phyloP scores from a whole-genome alignment of 1,284 basidiomycete species.

The Apiotrichum akiyoshidainum region DNA sequence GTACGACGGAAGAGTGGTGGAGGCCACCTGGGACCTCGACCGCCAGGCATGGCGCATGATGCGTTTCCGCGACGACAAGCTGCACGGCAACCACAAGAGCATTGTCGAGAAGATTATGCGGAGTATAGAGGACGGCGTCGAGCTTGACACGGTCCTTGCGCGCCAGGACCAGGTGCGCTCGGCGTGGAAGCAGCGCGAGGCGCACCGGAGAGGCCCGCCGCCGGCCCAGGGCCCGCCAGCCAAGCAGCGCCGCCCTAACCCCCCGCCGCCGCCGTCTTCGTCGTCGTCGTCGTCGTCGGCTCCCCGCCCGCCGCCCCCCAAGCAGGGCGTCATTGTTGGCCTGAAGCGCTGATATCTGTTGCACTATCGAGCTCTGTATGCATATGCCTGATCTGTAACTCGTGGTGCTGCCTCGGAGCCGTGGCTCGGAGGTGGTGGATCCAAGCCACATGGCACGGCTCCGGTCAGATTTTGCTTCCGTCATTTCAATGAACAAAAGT shows the following conservation, averaged over 20 bases:
- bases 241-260: neutral
- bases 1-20: slow-evolving; percentile 87
- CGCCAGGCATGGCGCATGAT: slow-evolving; percentile 75
- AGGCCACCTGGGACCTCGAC: slow-evolving; percentile 80
- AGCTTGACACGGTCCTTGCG: slow-evolving; percentile 65
- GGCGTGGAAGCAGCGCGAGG: slow-evolving; percentile 44
- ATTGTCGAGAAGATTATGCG: slow-evolving; percentile 81
- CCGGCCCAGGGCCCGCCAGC: slow-evolving; percentile 13
- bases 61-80: slow-evolving; percentile 89
- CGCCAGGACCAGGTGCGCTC: slow-evolving; percentile 38
- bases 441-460: neutral
- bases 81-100: slow-evolving; percentile 74
- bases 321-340: slow-evolving; percentile 31
- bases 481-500: neutral
- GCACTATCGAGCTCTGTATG: neutral
- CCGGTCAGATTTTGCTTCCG: neutral
- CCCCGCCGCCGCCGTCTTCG: slow-evolving; percentile 7
- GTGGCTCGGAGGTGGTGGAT: no score
- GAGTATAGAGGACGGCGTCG: slow-evolving; percentile 86
- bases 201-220: slow-evolving; percentile 8
- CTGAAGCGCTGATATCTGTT: slow-evolving; percentile 25
- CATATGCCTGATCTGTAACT: no score
- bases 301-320: slow-evolving; percentile 3
- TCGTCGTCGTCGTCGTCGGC: slow-evolving; percentile 5
- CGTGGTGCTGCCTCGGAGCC: no score